Conservation (phyloP, 2,329 filamentous ascomycete species). For the Ophiostoma sp. region DNA sequence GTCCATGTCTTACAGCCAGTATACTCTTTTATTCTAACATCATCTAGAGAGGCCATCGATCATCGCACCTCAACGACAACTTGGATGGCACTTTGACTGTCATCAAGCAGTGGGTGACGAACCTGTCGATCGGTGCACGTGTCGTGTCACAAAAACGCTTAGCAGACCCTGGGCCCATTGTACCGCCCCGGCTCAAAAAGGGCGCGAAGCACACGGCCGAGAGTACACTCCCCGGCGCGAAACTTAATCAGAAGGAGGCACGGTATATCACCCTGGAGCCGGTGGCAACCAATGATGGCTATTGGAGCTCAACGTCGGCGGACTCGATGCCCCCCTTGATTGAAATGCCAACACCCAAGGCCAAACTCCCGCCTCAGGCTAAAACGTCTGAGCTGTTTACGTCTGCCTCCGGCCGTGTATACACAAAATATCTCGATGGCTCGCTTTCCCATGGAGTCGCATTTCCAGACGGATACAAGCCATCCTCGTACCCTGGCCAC, state of each 20-base stretch:
- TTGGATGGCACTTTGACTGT: conserved; percentile 11
- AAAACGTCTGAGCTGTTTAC: background rate
- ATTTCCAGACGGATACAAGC: conserved; percentile 13
- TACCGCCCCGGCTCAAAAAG: background rate
- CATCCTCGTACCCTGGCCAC: background rate
- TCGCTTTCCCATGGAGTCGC: background rate
- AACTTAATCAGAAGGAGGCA: background rate
- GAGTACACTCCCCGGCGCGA: background rate
- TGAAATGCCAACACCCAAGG: background rate
- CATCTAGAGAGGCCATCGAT: background rate
- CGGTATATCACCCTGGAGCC: background rate
- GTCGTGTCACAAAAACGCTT: background rate
- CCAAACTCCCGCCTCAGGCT: background rate
- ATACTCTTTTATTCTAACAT: background rate
- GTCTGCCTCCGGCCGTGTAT: conserved; percentile 6
- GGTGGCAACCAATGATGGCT: background rate
- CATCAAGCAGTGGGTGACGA: background rate
- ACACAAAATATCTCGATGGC: background rate
- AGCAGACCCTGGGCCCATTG: conserved; percentile 1
- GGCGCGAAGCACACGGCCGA: background rate
- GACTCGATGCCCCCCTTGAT: background rate
- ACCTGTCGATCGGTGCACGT: background rate
- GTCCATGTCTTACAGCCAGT: background rate
- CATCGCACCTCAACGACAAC: conserved; percentile 13
- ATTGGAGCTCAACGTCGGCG: background rate